Evolutionary conservation across 2,329 filamentous ascomycete species (phyloP), one percentile per base, ranked within the genome.

Genomic region (Sporothrix schenckii): DNA sequence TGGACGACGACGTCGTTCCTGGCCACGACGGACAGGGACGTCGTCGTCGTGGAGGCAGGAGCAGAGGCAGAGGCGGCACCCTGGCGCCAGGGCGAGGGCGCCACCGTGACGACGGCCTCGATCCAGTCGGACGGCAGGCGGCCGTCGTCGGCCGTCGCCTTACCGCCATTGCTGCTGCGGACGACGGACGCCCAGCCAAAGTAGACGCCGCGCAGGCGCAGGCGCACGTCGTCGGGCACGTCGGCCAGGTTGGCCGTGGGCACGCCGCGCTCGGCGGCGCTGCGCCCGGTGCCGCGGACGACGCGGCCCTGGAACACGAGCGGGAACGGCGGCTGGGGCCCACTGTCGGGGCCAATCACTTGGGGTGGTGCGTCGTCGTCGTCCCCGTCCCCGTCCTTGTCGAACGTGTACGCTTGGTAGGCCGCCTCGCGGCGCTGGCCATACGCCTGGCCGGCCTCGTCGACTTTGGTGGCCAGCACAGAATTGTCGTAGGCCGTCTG

Each of bases 161-260:
- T 66, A 24, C 67, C 77, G 27, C 27, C 24, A 24, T 52, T 66
- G 11, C 14, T 44, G 0, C 0, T 24, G 24, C 69, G 61, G 14
- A 63, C 63, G 80, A 87, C 74, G 0, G 83, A 79, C 0, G 84
- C 85, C 89, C 89, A 92, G 3, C 87, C 89, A 52, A 89, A 87
- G 75, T 89, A 92, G 7, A 89, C 83, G 0, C 89, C 90, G 14
- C 81, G 79, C 66, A 91, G 81, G 3, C 85, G 83, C 72, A 85
- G 79, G 27, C 82, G 80, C 53, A 90, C 77, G 47, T 86, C 81
- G 34, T 85, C 84, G 0, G 86, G 80, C 0, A 90, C 80, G 11
- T 81, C 83, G 0, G 75, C 74, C 1, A 91, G 77, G 71, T 85
- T 88, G 0, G 87, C 84, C 0, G 85, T 87, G 0, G 87, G 86